A percentile compares a stretch with the other conserved stretches of the same genome.
phyloP scores from a whole-genome alignment of 805 yeast genomes.

The Hemisphaericaspora nanyangensis region DNA sequence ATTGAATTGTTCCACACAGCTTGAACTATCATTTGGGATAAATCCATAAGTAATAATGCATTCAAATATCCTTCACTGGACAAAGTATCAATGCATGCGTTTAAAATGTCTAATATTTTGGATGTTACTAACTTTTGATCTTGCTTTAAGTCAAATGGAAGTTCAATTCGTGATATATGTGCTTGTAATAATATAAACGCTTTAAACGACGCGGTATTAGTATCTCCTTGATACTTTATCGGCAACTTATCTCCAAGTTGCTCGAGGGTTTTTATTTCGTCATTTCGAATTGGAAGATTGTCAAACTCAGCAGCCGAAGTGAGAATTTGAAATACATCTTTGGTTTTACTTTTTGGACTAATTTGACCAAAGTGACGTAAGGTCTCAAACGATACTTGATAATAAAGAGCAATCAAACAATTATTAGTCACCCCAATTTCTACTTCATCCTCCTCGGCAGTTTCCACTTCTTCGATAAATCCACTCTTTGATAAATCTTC shows the following conservation, averaged over 20 bases:
- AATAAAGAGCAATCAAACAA: conserved; percentile 71
- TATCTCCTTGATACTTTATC: conserved; percentile 39
- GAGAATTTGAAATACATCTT: conserved; percentile 59
- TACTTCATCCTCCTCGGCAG: conserved; percentile 32
- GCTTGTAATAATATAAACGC: conserved; percentile 77
- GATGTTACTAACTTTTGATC: conserved; percentile 55
- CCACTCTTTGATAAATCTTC: conserved; percentile 58
- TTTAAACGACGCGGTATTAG: conserved; percentile 53
- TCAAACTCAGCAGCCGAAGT: conserved; percentile 74
- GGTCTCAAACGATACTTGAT: conserved; percentile 61
- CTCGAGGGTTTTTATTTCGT: conserved; percentile 49
- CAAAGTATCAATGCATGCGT: conserved; percentile 70
- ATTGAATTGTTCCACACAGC: conserved; percentile 66
- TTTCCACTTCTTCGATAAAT: conserved; percentile 55
- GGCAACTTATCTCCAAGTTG: conserved; percentile 62
- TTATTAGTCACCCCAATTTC: conserved; percentile 59
- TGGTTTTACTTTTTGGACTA: conserved; percentile 52
- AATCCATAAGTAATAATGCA: conserved; percentile 80
- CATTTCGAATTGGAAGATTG: conserved; percentile 52
- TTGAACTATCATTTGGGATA: conserved; percentile 84
- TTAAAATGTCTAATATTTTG: conserved; percentile 47
- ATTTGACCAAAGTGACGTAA: conserved; percentile 60
- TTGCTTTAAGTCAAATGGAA: conserved; percentile 54
- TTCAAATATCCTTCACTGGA: conserved; percentile 78
- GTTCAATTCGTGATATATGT: conserved; percentile 61